Evolutionary conservation across 805 yeast species (phyloP), one percentile per base, ranked within the genome.

Genomic region (Lachancea thermotolerans): DNA sequence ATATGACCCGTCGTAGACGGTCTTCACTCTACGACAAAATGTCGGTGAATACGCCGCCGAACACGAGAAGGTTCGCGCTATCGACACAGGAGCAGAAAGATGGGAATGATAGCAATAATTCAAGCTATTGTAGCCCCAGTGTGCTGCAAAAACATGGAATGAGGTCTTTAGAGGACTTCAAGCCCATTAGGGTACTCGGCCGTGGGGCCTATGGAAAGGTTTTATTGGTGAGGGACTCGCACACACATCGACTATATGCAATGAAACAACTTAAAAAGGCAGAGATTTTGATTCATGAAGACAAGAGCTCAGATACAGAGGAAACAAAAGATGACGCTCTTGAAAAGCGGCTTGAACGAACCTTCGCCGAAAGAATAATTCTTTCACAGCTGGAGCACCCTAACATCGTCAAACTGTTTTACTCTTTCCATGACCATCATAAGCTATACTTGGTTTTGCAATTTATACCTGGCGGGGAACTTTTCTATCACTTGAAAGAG

Each of bases 141-240:
- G 35, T 41, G 15, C 37, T 37, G 11, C 27, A 41, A 35, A 42
- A 35, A 14, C 48, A 45, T 15, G 52, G 41, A n/a, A 46, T 47
- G 9, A 54, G 65, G 12, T 58, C 54, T 25, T 59, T 71, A 4
- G 41, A 55, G 4, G 95, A 88, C 58, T 88, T 89, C 56, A 79
- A 75, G 53, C 84, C 85, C 2, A 64, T 89, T 6, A 82, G 78
- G 52, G 93, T 87, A 0, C 68, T 88, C 5, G 96, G 96, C 0
- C 76, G 81, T 42, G 96, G 96, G 2, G 88, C 95, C 2, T 88
- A 85, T 54, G 96, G 96, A 3, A 87, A 85, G 59, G 96, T 88
- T 2, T 66, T 85, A 8, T 66, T 88, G 17, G 96, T 88, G 1
- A 77, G 79, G 41, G 89, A 88, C 58, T 69, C 62, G 42, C 50